A percentile compares a stretch with the other conserved stretches of the same genome.
Evolutionary conservation across 352 stramenopile species (phyloP).

Genomic region (Phytophthora macrochlamydospora): DNA sequence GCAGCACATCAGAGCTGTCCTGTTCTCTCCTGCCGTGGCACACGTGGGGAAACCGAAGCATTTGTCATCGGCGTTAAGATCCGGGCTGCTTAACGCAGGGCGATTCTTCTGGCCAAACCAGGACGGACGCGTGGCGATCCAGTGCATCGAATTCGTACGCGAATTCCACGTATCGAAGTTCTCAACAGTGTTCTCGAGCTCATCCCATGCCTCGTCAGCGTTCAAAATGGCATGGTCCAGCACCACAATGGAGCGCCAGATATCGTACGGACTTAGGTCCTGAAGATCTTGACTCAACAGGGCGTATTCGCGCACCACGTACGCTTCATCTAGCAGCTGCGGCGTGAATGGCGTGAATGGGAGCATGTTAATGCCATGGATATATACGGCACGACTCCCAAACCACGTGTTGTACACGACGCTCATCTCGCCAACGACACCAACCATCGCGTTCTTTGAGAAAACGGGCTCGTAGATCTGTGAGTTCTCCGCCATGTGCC

Average conservation of each 20-base stretch:
- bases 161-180: constrained; percentile 81
- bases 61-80: constrained; percentile 45
- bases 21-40: constrained; percentile 55
- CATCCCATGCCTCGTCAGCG: constrained; percentile 57
- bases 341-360: constrained; percentile 79
- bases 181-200: constrained; percentile 53
- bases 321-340: constrained; percentile 62
- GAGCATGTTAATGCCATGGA: constrained; percentile 88
- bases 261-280: constrained; percentile 44
- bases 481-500: constrained; percentile 91
- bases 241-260: constrained; percentile 78
- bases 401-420: constrained; percentile 90
- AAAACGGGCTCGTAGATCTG: constrained; percentile 80
- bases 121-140: constrained; percentile 72
- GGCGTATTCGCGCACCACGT: constrained; percentile 60
- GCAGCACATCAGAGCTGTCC: constrained; percentile 68
- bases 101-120: constrained; percentile 65
- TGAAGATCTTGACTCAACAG: constrained; percentile 54
- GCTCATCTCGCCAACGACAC: constrained; percentile 76
- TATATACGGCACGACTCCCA: constrained; percentile 64
- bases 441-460: constrained; percentile 79
- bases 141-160: constrained; percentile 72
- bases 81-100: constrained; percentile 26
- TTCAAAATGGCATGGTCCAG: constrained; percentile 80
- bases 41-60: constrained; percentile 76